phyloP scores from a whole-genome alignment of 73 alveolate species.

The Paramecium bursaria region DNA sequence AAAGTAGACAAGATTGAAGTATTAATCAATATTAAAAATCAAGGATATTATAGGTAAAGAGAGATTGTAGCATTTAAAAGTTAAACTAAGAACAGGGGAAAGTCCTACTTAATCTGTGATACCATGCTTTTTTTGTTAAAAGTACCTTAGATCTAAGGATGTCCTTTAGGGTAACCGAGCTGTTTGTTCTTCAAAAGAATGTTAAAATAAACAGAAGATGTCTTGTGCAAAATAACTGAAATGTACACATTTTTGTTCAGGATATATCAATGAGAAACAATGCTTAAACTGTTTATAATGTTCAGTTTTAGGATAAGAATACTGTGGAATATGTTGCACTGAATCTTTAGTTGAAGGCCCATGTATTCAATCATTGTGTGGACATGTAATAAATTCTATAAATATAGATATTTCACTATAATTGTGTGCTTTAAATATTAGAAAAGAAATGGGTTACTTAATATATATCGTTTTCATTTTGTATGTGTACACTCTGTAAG shows the following conservation, averaged over 20 bases:
- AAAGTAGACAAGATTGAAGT: constrained; percentile 38
- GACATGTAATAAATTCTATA: constrained; percentile 50
- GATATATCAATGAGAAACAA: constrained; percentile 51
- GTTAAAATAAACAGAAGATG: constrained; percentile 1
- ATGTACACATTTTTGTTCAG: constrained; percentile 67
- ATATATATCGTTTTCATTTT: constrained; percentile 75
- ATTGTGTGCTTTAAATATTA: constrained; percentile 56
- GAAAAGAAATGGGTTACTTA: constrained; percentile 79
- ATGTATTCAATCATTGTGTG: constrained; percentile 61
- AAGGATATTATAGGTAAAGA: constrained; percentile 47
- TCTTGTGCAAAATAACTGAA: constrained; percentile 43
- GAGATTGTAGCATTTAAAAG: constrained; percentile 23
- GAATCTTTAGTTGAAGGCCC: constrained; percentile 73
- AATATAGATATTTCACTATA: constrained; percentile 57
- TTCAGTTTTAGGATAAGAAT: constrained; percentile 48
- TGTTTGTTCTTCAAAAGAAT: constrained; percentile 47
- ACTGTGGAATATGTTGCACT: constrained; percentile 68
- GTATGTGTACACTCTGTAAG: constrained; percentile 74
- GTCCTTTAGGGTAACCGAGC: background rate
- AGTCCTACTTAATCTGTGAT: background rate
- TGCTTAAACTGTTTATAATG: constrained; percentile 56
- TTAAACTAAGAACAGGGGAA: constrained; percentile 52
- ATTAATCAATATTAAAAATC: background rate
- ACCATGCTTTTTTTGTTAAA: constrained; percentile 25
- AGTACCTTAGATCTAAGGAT: constrained; percentile 9